A percentile compares a stretch with the other conserved stretches of the same genome.
Evolutionary conservation across 495 filamentous ascomycete genomes (phyloP).

Genomic region (Aspergillus carlsbadensis): DNA sequence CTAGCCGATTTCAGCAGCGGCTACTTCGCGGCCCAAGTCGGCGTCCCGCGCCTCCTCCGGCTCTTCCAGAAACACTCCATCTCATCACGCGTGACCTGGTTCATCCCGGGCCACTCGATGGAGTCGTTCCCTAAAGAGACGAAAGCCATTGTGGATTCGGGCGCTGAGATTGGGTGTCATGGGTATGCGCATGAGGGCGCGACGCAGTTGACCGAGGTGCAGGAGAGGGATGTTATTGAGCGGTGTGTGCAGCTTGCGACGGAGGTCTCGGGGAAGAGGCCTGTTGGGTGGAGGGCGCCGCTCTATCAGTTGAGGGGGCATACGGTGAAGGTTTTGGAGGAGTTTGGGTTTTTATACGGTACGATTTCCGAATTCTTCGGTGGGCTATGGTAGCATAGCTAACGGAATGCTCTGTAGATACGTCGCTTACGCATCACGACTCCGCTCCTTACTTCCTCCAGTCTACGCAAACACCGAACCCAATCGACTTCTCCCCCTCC

Average conservation of each 20-base stretch:
- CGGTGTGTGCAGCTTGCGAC: constrained; percentile 53
- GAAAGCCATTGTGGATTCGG: constrained; percentile 51
- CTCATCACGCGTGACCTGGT: constrained; percentile 58
- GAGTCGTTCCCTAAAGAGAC: constrained; percentile 59
- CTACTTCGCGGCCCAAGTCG: constrained; percentile 59
- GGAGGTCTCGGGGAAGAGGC: constrained; percentile 50
- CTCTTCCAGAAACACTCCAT: constrained; percentile 55
- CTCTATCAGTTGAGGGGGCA: constrained; percentile 56
- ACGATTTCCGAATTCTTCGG: background rate
- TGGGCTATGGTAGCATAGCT: background rate
- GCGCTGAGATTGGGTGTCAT: constrained; percentile 60
- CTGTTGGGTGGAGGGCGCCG: constrained; percentile 57
- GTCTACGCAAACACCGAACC: constrained; percentile 30
- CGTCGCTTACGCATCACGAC: constrained; percentile 35
- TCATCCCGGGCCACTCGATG: constrained; percentile 61
- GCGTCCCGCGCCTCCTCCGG: constrained; percentile 57
- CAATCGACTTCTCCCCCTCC: constrained; percentile 40
- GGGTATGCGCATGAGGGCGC: constrained; percentile 56
- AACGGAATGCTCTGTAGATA: background rate
- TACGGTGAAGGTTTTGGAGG: constrained; percentile 54
- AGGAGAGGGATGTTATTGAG: constrained; percentile 56
- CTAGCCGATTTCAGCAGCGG: constrained; percentile 59
- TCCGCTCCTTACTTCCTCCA: constrained; percentile 44
- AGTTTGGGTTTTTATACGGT: constrained; percentile 57
- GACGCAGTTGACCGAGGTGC: constrained; percentile 52